Percentiles rank a stretch among this genome's conserved stretches.
Evolutionary conservation across 306 rosid species (phyloP).

Genomic region (Senna tora): DNA sequence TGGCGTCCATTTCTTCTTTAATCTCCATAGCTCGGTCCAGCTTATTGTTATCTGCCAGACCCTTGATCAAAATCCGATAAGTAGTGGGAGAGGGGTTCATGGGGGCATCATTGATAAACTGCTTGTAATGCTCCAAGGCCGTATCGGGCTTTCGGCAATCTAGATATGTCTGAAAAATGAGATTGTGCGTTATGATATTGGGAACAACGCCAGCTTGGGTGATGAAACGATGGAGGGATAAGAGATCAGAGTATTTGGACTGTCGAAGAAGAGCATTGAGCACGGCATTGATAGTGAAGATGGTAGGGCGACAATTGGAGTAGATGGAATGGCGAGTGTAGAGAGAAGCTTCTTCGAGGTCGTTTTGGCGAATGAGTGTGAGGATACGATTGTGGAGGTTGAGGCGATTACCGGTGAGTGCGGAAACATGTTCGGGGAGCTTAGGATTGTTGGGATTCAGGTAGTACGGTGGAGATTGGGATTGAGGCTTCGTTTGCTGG

Average conservation of each 20-base stretch:
- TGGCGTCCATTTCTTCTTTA: slow-evolving; percentile 66
- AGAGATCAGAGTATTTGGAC: slow-evolving; percentile 80
- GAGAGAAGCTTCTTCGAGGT: slow-evolving; percentile 91
- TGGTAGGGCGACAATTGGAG: slow-evolving; percentile 93
- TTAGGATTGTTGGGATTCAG: slow-evolving; percentile 85
- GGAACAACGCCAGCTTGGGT: slow-evolving; percentile 94
- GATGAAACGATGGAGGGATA: slow-evolving; percentile 89
- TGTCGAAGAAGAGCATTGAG: slow-evolving; percentile 83
- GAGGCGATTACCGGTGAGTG: slow-evolving; percentile 79
- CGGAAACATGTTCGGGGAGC: slow-evolving; percentile 79
- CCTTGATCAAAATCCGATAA: slow-evolving; percentile 68
- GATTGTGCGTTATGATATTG: slow-evolving; percentile 79
- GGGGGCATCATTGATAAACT: slow-evolving; percentile 82
- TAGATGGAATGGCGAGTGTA: slow-evolving; percentile 93
- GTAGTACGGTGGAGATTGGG: slow-evolving; percentile 50
- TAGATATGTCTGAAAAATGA: slow-evolving; percentile 85
- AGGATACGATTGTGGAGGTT: slow-evolving; percentile 81
- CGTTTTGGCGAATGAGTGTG: slow-evolving; percentile 72
- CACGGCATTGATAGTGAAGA: slow-evolving; percentile 85
- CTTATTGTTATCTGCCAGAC: slow-evolving; percentile 76
- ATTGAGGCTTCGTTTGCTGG: slow-evolving; percentile 42
- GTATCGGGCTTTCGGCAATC: slow-evolving; percentile 92
- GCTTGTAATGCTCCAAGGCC: slow-evolving; percentile 88
- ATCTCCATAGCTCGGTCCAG: slow-evolving; percentile 80
- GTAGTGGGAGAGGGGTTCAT: slow-evolving; percentile 87